These are phyloP conservation scores for Coemansia aciculifera DNA, from an alignment of 192 early-diverging fungal genomes.

Conservation along the genomic window DNA sequence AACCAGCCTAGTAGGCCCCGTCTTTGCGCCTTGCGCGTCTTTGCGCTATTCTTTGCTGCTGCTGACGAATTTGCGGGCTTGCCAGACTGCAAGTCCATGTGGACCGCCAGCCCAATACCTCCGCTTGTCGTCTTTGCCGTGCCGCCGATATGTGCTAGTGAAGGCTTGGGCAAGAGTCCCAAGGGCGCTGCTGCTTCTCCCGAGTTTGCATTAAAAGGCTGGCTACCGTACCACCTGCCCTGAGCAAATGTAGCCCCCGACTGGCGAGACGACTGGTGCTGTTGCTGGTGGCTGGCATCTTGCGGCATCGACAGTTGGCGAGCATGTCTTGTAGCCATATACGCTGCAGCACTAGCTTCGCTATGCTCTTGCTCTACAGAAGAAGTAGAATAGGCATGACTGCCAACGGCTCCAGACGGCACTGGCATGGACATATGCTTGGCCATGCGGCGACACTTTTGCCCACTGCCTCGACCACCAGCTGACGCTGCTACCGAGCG, in stretches of 20 bases:
- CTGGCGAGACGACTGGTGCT: neutral
- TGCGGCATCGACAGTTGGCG: slow-evolving; percentile 8
- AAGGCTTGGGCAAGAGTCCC: neutral
- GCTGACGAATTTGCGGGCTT: neutral
- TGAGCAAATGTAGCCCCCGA: neutral
- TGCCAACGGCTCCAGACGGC: neutral
- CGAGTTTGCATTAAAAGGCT: neutral
- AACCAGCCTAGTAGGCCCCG: neutral
- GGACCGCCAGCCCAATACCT: neutral
- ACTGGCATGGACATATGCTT: slow-evolving; percentile 39
- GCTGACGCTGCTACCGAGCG: neutral
- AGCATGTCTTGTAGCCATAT: neutral
- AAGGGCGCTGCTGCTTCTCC: neutral
- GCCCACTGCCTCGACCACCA: neutral
- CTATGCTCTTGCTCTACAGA: neutral
- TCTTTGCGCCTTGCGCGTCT: neutral
- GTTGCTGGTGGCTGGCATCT: neutral
- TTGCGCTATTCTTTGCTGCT: neutral
- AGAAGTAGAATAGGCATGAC: neutral
- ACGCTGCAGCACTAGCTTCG: neutral
- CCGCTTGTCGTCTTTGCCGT: neutral
- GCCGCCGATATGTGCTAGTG: neutral
- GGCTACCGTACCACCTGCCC: neutral
- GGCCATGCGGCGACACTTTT: slow-evolving; percentile 9
- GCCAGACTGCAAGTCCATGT: neutral